Conservation (phyloP, 208 protist species). For the Acanthamoeba sp. region DNA sequence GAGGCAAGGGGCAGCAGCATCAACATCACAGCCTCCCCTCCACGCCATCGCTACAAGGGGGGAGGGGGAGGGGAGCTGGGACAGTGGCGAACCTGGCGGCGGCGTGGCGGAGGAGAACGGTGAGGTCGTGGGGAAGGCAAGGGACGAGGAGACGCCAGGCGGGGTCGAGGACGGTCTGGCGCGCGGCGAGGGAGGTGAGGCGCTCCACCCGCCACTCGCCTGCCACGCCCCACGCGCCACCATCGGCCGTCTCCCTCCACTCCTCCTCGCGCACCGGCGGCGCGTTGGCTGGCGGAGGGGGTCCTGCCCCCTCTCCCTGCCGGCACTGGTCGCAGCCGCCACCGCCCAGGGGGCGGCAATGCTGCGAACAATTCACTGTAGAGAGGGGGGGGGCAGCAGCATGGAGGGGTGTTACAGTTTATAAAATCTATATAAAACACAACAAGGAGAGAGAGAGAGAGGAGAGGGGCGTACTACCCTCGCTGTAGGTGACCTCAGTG, state of each 20-base stretch:
- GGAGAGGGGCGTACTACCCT: not conserved
- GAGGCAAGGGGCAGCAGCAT: too few relatives aligned
- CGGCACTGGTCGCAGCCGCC: not conserved
- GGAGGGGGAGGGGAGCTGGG: too few relatives aligned
- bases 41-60: too few relatives aligned
- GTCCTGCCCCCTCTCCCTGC: not conserved
- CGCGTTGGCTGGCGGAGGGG: not conserved
- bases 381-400: too few relatives aligned
- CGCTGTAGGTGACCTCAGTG: not conserved
- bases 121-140: not conserved
- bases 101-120: not conserved
- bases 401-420: too few relatives aligned
- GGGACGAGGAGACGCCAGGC: not conserved
- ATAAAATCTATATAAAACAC: too few relatives aligned
- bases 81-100: not conserved
- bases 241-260: not conserved
- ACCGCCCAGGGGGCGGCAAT: not conserved
- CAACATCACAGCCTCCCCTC: too few relatives aligned
- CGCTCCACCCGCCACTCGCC: constrained; percentile 9
- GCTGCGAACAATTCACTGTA: constrained; percentile 49
- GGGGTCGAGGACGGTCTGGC: not conserved
- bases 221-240: not conserved
- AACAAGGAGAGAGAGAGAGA: too few relatives aligned
- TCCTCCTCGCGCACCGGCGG: not conserved
- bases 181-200: not conserved